Evolutionary conservation across 805 yeast species (phyloP).

Genomic region (Blastobotrys muscicola): DNA sequence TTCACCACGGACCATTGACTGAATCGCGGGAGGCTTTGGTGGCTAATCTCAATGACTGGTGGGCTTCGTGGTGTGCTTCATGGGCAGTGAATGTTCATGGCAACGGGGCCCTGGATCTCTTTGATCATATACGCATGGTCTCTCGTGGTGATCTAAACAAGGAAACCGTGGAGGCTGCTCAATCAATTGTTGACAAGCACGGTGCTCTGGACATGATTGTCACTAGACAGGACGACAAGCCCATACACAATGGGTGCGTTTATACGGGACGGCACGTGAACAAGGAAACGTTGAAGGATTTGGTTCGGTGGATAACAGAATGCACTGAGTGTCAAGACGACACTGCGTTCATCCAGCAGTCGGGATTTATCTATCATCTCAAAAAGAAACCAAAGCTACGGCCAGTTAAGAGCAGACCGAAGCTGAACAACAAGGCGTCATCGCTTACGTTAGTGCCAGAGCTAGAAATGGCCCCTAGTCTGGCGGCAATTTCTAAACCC

Average conservation of each 20-base stretch:
- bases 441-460: too few species aligned
- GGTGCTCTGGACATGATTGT: constrained; percentile 15
- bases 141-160: constrained; percentile 12
- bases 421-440: too few species aligned
- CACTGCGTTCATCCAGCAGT: constrained; percentile 13
- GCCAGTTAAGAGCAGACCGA: too few species aligned
- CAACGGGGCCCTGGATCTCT: constrained; percentile 10
- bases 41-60: constrained; percentile 14
- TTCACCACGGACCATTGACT: constrained; percentile 27
- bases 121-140: constrained; percentile 9
- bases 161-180: constrained; percentile 14
- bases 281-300: constrained; percentile 9
- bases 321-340: constrained; percentile 15
- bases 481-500: too few species aligned
- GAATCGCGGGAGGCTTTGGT: constrained; percentile 3
- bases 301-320: constrained; percentile 17
- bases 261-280: constrained; percentile 10
- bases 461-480: too few species aligned
- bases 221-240: constrained; percentile 10
- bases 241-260: constrained; percentile 13
- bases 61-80: constrained; percentile 14
- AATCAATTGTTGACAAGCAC: constrained; percentile 8
- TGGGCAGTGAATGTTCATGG: constrained; percentile 15
- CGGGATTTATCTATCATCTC: constrained; percentile 18
- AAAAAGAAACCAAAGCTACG: not conserved